Percentiles rank a stretch among this genome's conserved stretches.
Conservation (phyloP, 805 yeast genomes). For the Kazachstania psychrophila region DNA sequence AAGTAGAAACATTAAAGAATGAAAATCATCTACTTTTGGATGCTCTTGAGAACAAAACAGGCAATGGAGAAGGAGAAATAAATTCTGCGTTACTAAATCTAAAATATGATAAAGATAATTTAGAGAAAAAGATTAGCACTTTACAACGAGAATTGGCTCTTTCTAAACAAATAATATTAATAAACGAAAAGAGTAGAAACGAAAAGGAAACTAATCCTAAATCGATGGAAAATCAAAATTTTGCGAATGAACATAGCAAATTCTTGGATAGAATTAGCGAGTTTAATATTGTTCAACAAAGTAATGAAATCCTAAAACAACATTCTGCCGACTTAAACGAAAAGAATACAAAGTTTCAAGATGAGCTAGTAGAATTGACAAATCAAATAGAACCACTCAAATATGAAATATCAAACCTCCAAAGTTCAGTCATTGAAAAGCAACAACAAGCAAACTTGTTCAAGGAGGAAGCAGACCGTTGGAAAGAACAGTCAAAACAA, state of each 20-base stretch:
- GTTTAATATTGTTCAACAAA: conserved; percentile 6
- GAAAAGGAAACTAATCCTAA: background rate
- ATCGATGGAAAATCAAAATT: too few species aligned
- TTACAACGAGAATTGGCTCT: conserved; percentile 4
- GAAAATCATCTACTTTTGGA: conserved; percentile 62
- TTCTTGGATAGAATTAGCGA: background rate
- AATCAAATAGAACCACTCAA: conserved; percentile 1
- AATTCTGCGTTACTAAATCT: conserved; percentile 9
- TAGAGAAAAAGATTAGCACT: conserved; percentile 1
- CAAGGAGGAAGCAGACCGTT: conserved; percentile 13
- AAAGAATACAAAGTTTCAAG: background rate
- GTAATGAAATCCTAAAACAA: background rate
- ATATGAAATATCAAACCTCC: background rate
- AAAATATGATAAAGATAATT: conserved; percentile 6
- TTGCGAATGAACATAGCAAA: background rate
- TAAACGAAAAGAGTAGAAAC: background rate
- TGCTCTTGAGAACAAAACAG: conserved; percentile 1
- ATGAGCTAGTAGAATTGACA: background rate
- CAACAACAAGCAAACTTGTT: conserved; percentile 11
- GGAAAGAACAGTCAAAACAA: conserved; percentile 16
- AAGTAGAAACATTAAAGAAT: conserved; percentile 47
- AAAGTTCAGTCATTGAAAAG: conserved; percentile 14
- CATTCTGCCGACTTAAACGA: background rate
- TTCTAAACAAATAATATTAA: background rate
- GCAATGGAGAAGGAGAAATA: background rate